Evolutionary conservation across 306 rosid species (phyloP).

Genomic region (Quercus dentata): DNA sequence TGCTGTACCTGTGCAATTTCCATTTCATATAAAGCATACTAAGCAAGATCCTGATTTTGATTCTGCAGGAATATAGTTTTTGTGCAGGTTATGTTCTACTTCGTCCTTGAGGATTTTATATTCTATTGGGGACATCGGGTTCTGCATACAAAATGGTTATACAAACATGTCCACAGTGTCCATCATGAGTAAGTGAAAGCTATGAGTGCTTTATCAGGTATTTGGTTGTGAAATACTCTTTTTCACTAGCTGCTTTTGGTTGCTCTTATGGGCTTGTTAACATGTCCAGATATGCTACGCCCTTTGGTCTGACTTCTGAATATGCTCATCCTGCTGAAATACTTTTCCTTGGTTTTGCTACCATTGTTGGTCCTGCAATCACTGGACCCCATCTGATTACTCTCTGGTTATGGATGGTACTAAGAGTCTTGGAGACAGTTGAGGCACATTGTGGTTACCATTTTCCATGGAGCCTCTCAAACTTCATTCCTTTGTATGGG

Average conservation of each 20-base stretch:
- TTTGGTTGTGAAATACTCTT: constrained; percentile 15
- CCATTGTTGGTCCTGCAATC: constrained; percentile 89
- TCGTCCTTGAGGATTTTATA: constrained; percentile 88
- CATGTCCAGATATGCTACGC: constrained; percentile 79
- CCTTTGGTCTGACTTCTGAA: constrained; percentile 94
- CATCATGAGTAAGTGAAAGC: constrained; percentile 85
- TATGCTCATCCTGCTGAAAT: constrained; percentile 99
- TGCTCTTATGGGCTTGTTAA: constrained; percentile 15
- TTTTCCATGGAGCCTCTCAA: constrained; percentile 94
- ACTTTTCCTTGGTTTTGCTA: constrained; percentile 95
- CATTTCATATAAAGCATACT: constrained; percentile 7
- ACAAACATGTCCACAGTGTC: constrained; percentile 92
- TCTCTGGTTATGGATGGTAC: constrained; percentile 91
- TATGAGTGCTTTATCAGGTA: constrained; percentile 1
- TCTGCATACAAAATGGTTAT: constrained; percentile 94
- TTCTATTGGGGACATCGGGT: constrained; percentile 98
- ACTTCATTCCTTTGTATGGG: constrained; percentile 88
- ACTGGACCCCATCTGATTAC: constrained; percentile 96
- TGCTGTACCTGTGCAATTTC: neutral
- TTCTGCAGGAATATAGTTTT: constrained; percentile 65
- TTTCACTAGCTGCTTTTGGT: constrained; percentile 9
- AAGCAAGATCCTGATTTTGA: constrained; percentile 11
- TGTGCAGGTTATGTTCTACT: constrained; percentile 78
- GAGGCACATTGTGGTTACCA: constrained; percentile 97
- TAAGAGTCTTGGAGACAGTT: constrained; percentile 92